Evolutionary conservation across 305 asterid species (phyloP).

Genomic region (Fraxinus floribunda): DNA sequence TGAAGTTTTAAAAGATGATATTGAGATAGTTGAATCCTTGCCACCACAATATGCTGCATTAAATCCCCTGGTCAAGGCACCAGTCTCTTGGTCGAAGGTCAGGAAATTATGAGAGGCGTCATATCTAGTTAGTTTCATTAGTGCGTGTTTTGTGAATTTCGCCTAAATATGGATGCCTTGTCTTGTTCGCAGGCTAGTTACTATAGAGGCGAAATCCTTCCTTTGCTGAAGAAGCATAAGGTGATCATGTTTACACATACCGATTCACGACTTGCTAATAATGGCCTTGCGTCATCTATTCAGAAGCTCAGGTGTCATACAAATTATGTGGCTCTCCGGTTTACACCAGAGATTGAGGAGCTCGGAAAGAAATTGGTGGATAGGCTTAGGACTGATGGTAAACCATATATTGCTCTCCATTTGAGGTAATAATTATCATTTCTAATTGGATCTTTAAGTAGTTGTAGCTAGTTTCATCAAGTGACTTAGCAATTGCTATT

Average conservation of each 20-base stretch:
- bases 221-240: conserved; percentile 55
- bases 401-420: conserved; percentile 81
- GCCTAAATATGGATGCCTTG: neutral
- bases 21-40: conserved; percentile 61
- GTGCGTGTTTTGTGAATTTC: neutral
- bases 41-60: conserved; percentile 49
- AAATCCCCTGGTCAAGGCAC: conserved; percentile 62
- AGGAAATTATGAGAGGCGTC: neutral
- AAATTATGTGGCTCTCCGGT: conserved; percentile 74
- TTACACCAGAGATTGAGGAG: conserved; percentile 64
- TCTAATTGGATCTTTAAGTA: neutral
- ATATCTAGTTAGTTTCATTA: too few relatives aligned
- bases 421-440: conserved; percentile 47
- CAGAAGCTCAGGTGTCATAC: conserved; percentile 88
- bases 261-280: conserved; percentile 80
- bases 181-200: conserved; percentile 58
- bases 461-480: neutral
- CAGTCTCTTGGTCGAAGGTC: conserved; percentile 90
- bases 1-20: conserved; percentile 58
- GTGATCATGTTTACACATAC: conserved; percentile 74
- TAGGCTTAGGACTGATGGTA: conserved; percentile 49
- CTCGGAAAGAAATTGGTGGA: conserved; percentile 58
- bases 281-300: conserved; percentile 56
- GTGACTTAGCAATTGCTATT: neutral
- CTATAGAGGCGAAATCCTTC: conserved; percentile 62